Evolutionary conservation across 192 early-diverging fungal species (phyloP).

Genomic region (Diversispora epigaea): DNA sequence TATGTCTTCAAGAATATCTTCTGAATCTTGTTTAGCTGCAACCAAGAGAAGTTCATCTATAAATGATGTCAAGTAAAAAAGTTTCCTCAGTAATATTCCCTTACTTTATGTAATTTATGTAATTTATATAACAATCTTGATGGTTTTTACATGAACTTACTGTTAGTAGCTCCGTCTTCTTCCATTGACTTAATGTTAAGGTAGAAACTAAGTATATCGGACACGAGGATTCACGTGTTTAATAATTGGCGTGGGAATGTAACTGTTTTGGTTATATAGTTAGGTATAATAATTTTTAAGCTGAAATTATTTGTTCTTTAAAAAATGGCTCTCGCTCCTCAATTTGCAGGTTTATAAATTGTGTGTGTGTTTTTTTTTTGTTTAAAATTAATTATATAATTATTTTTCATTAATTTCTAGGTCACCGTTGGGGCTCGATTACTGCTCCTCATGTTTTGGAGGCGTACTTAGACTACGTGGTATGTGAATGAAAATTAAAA

Average conservation of each 20-base stretch:
- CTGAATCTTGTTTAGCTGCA: slow-evolving; percentile 70
- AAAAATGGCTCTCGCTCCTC: neutral
- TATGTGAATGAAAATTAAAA: slow-evolving; percentile 23
- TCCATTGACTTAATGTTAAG: slow-evolving; percentile 12
- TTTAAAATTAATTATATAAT: neutral
- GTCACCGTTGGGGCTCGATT: slow-evolving; percentile 36
- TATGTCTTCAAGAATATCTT: slow-evolving; percentile 62
- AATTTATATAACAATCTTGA: neutral
- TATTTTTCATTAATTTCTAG: neutral
- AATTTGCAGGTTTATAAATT: neutral
- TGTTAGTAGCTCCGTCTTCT: slow-evolving; percentile 26
- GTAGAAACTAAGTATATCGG: neutral
- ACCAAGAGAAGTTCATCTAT: slow-evolving; percentile 68
- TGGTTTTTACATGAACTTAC: slow-evolving; percentile 7
- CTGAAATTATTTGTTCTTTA: no score
- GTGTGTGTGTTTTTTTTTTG: neutral
- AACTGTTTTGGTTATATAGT: neutral
- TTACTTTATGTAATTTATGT: neutral
- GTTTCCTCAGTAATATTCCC: neutral
- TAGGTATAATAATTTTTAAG: no score
- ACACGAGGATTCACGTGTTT: neutral
- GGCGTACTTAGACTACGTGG: slow-evolving; percentile 57
- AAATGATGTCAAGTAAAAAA: neutral
- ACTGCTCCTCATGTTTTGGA: slow-evolving; percentile 49
- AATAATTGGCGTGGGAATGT: neutral